These are phyloP conservation scores for Tanacetum coccineum DNA, from an alignment of 129 eudicot species.

Conservation along the genomic window DNA sequence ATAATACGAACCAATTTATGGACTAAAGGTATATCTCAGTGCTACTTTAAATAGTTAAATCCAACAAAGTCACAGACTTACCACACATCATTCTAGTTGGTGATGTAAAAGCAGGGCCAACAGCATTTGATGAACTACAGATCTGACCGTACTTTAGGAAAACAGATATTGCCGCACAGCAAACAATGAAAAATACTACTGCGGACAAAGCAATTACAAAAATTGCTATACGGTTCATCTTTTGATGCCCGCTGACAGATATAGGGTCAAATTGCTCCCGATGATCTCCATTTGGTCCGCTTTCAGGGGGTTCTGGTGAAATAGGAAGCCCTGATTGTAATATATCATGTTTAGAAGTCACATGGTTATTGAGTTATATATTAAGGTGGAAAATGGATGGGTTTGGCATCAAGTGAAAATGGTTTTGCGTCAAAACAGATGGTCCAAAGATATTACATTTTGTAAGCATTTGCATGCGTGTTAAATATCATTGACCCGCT, in stretches of 20 bases:
- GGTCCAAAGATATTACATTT: too few species aligned
- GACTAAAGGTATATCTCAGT: neutral
- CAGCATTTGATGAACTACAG: slow-evolving; percentile 53
- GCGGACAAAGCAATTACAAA: slow-evolving; percentile 63
- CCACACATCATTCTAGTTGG: slow-evolving; percentile 51
- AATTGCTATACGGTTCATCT: slow-evolving; percentile 50
- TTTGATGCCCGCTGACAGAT: slow-evolving; percentile 41
- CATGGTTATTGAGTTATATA: neutral
- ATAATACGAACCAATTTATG: neutral
- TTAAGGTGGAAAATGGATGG: neutral
- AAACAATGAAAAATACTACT: slow-evolving; percentile 58
- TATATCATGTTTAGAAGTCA: slow-evolving; percentile 14
- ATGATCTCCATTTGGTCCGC: slow-evolving; percentile 56
- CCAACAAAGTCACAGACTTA: slow-evolving; percentile 15
- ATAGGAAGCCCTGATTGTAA: slow-evolving; percentile 56
- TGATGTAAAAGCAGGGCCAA: slow-evolving; percentile 51
- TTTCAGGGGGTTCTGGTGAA: slow-evolving; percentile 32
- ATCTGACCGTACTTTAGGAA: slow-evolving; percentile 57
- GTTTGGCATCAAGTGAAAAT: too few species aligned
- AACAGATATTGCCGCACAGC: slow-evolving; percentile 50
- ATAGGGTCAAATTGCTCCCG: slow-evolving; percentile 53
- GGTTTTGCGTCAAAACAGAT: too few species aligned
- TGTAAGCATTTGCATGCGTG: too few species aligned
- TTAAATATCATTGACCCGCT: too few species aligned
- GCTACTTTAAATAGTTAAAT: slow-evolving; percentile 8